phyloP scores from a whole-genome alignment of 2,329 filamentous ascomycete genomes.

The Apiospora phragmitis region DNA sequence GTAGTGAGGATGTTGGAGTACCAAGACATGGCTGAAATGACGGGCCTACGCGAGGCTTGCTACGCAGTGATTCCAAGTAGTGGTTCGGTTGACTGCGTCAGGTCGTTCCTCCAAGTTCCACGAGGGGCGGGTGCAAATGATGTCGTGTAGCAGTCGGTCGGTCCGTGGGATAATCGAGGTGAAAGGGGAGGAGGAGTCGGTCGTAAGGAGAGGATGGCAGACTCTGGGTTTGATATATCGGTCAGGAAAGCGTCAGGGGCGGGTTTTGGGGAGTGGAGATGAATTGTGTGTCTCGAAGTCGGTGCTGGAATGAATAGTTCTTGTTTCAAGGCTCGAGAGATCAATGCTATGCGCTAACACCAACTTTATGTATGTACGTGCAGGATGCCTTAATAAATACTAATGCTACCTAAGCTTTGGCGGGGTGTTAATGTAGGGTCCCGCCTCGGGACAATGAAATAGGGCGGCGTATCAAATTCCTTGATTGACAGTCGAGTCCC shows the following conservation, averaged over 20 bases:
- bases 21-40: conserved; percentile 63
- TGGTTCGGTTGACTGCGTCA: conserved; percentile 4
- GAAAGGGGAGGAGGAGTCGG: neutral
- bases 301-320: conserved; percentile 7
- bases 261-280: conserved; percentile 1
- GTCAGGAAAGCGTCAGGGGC: conserved; percentile 3
- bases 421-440: neutral
- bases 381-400: neutral
- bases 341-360: conserved; percentile 2
- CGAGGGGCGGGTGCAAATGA: neutral
- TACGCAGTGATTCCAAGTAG: neutral
- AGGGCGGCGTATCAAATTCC: neutral
- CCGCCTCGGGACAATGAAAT: neutral
- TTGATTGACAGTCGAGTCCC: neutral
- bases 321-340: conserved; percentile 7
- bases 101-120: conserved; percentile 1
- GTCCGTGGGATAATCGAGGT: neutral
- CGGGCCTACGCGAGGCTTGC: conserved; percentile 2
- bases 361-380: neutral
- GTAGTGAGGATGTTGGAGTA: conserved; percentile 72
- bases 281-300: neutral
- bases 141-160: conserved; percentile 3
- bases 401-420: conserved; percentile 7
- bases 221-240: neutral
- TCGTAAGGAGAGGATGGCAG: neutral